Conservation (phyloP, 805 yeast genomes). For the Metschnikowia drakensbergensis region DNA sequence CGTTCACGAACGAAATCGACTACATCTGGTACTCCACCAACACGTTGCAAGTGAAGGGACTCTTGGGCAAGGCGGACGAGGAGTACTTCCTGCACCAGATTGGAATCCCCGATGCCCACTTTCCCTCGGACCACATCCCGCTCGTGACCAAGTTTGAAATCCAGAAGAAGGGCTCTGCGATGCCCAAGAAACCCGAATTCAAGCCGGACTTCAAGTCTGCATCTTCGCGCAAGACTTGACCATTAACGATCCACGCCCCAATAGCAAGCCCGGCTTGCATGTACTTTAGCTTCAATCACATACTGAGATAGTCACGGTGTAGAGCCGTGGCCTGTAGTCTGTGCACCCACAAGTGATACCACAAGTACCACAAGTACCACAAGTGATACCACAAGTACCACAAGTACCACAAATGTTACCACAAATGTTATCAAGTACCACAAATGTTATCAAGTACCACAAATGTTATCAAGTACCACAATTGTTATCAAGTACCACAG, state of each 20-base stretch:
- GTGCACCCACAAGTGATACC: too few species aligned
- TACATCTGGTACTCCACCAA: slow-evolving; percentile 92
- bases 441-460: too few species aligned
- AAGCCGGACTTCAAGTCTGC: slow-evolving; percentile 45
- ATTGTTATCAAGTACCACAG: too few species aligned
- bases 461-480: too few species aligned
- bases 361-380: too few species aligned
- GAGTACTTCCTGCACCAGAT: slow-evolving; percentile 72
- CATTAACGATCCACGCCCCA: slow-evolving; percentile 5
- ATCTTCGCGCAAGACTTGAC: slow-evolving; percentile 37
- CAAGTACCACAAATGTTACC: too few species aligned
- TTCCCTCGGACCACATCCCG: slow-evolving; percentile 95
- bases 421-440: too few species aligned
- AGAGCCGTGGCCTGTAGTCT: too few species aligned
- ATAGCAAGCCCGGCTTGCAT: slow-evolving; percentile 9
- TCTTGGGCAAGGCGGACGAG: slow-evolving; percentile 78
- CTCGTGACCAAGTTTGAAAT: slow-evolving; percentile 74
- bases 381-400: too few species aligned
- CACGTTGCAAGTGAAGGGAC: slow-evolving; percentile 75
- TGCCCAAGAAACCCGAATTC: slow-evolving; percentile 36
- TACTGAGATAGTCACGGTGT: neutral
- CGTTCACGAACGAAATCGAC: slow-evolving; percentile 89
- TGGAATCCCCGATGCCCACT: slow-evolving; percentile 91
- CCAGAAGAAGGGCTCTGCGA: slow-evolving; percentile 39
- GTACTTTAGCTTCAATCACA: slow-evolving; percentile 15